These are phyloP conservation scores for Pichia californica DNA, from an alignment of 805 yeast genomes.

Conservation along the genomic window DNA sequence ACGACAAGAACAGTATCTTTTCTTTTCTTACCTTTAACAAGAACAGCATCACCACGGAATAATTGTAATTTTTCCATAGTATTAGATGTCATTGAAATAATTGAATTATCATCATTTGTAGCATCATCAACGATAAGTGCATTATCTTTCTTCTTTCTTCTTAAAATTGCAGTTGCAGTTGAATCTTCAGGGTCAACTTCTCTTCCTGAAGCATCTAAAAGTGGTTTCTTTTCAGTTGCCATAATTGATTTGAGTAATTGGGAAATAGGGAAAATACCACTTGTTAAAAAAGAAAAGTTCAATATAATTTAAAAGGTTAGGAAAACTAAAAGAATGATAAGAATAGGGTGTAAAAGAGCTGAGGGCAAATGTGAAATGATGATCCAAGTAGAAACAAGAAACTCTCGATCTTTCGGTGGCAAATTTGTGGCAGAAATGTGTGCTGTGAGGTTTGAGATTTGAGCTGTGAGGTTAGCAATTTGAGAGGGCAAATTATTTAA, in stretches of 20 bases:
- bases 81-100: slow-evolving; percentile 87
- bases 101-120: slow-evolving; percentile 92
- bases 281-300: too few relatives aligned
- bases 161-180: slow-evolving; percentile 94
- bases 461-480: too few relatives aligned
- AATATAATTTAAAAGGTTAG: too few relatives aligned
- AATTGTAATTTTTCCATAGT: slow-evolving; percentile 93
- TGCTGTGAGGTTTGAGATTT: too few relatives aligned
- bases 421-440: too few relatives aligned
- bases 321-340: too few relatives aligned
- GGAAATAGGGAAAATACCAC: neutral
- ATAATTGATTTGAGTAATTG: neutral
- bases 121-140: slow-evolving; percentile 94
- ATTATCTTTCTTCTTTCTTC: slow-evolving; percentile 97
- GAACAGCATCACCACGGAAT: slow-evolving; percentile 96
- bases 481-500: too few relatives aligned
- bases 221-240: slow-evolving; percentile 27
- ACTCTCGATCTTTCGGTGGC: too few relatives aligned
- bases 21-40: slow-evolving; percentile 96
- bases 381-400: too few relatives aligned
- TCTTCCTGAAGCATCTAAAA: slow-evolving; percentile 33
- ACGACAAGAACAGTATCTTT: slow-evolving; percentile 96
- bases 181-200: slow-evolving; percentile 30
- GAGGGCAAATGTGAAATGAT: too few relatives aligned
- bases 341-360: too few relatives aligned